phyloP scores from a whole-genome alignment of 768 basidiomycete genomes.

The Epithele typhae region DNA sequence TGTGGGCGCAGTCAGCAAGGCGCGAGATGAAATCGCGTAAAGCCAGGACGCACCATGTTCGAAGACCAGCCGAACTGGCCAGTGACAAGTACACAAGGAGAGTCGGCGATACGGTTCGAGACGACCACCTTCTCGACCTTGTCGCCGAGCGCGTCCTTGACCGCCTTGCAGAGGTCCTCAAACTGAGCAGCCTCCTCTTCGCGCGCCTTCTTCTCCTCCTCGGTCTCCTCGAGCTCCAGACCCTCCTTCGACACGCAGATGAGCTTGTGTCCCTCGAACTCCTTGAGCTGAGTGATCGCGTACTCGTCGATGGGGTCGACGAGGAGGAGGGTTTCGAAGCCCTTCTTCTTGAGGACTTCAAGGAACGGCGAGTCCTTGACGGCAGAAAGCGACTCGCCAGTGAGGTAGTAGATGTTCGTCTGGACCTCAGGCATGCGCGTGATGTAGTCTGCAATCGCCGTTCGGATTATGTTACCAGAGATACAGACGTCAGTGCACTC shows the following conservation, averaged over 20 bases:
- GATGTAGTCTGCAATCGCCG: conserved; percentile 76
- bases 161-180: conserved; percentile 84
- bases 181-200: conserved; percentile 84
- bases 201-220: conserved; percentile 90
- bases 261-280: conserved; percentile 97
- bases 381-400: conserved; percentile 92
- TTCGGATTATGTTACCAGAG: not conserved
- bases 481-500: conserved; percentile 22
- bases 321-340: conserved; percentile 95
- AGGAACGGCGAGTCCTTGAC: conserved; percentile 97
- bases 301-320: conserved; percentile 99
- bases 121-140: conserved; percentile 99
- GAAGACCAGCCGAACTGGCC: conserved; percentile 99
- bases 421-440: conserved; percentile 99
- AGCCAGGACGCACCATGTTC: conserved; percentile 71
- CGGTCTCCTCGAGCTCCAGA: conserved; percentile 97
- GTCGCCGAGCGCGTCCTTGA: conserved; percentile 98
- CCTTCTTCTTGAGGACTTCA: conserved; percentile 98
- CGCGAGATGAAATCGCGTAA: not conserved
- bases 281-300: conserved; percentile 97
- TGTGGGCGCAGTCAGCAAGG: conserved; percentile 20
- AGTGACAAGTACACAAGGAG: conserved; percentile 95
- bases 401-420: conserved; percentile 99
- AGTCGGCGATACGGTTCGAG: conserved; percentile 96
- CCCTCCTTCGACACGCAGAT: conserved; percentile 99